Percentiles rank a stretch among this genome's conserved stretches.
These are phyloP conservation scores for Polytrichum formosum DNA, from an alignment of 225 moss, liverwort and hornwort genomes.

Conservation along the genomic window DNA sequence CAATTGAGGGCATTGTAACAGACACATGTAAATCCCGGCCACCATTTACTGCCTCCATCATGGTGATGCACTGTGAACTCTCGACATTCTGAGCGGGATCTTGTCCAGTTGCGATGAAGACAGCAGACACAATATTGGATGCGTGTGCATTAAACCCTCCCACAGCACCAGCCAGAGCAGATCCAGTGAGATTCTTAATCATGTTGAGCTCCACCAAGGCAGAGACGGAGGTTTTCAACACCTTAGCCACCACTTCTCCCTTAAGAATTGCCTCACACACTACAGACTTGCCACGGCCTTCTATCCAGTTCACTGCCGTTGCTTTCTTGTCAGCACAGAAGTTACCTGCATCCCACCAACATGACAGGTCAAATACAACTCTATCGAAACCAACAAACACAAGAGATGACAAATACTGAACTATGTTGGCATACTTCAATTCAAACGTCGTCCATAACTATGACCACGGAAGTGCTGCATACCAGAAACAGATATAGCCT, in stretches of 20 bases:
- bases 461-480: slow-evolving; percentile 1
- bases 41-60: slow-evolving; percentile 24
- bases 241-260: slow-evolving; percentile 11
- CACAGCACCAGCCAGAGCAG: slow-evolving; percentile 18
- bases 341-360: slow-evolving; percentile 1
- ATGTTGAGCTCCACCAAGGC: slow-evolving; percentile 18
- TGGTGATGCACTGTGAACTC: slow-evolving; percentile 20
- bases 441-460: too few relatives aligned
- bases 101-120: slow-evolving; percentile 22
- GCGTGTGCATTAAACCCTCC: slow-evolving; percentile 25
- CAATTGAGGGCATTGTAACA: slow-evolving; percentile 21
- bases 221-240: slow-evolving; percentile 15
- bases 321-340: slow-evolving; percentile 27
- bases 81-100: slow-evolving; percentile 20
- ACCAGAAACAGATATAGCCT: slow-evolving; percentile 17
- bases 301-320: slow-evolving; percentile 21
- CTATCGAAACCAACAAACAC: too few relatives aligned
- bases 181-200: slow-evolving; percentile 16
- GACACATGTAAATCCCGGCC: slow-evolving; percentile 19
- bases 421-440: too few relatives aligned
- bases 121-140: slow-evolving; percentile 20
- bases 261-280: slow-evolving; percentile 13
- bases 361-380: too few relatives aligned
- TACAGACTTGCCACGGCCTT: slow-evolving; percentile 23
- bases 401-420: too few relatives aligned